A percentile compares a stretch with the other conserved stretches of the same genome.
These are phyloP conservation scores for Bacidia rubella DNA, from an alignment of 495 filamentous ascomycete species.

Conservation along the genomic window DNA sequence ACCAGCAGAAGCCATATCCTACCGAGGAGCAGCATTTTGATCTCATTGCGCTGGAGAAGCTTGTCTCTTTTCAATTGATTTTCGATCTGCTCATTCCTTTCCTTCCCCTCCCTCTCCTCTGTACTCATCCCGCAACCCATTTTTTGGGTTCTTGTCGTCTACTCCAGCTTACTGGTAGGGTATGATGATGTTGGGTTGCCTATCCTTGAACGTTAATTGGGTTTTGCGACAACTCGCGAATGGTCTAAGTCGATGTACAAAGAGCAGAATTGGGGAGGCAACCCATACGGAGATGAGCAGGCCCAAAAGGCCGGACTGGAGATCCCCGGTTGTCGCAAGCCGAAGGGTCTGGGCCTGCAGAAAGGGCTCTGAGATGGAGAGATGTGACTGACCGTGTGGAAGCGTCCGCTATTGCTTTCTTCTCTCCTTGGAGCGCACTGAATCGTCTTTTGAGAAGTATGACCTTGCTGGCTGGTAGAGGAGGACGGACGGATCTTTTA, in stretches of 20 bases:
- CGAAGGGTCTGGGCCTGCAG: not conserved
- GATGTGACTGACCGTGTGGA: not conserved
- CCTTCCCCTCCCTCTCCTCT: constrained; percentile 99
- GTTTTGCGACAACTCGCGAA: not conserved
- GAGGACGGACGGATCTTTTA: not conserved
- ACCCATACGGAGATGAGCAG: no score
- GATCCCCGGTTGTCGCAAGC: not conserved
- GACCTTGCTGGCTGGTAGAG: not conserved
- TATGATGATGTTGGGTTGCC: not conserved
- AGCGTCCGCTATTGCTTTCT: not conserved
- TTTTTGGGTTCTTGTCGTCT: constrained; percentile 34
- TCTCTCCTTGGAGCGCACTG: no score
- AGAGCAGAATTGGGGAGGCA: no score
- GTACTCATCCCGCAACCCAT: constrained; percentile 99
- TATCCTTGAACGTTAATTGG: not conserved
- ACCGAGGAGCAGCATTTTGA: constrained; percentile 99
- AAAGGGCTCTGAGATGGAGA: not conserved
- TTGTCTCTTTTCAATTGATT: constrained; percentile 93
- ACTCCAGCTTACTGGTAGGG: not conserved
- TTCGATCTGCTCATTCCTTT: constrained; percentile 97
- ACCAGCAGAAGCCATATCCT: constrained; percentile 24
- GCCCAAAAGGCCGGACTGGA: not conserved
- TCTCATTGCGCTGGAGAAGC: constrained; percentile 91
- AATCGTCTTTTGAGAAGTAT: no score
- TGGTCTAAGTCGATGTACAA: no score